phyloP scores from a whole-genome alignment of 352 stramenopile genomes.

The Pythium phragmitis region DNA sequence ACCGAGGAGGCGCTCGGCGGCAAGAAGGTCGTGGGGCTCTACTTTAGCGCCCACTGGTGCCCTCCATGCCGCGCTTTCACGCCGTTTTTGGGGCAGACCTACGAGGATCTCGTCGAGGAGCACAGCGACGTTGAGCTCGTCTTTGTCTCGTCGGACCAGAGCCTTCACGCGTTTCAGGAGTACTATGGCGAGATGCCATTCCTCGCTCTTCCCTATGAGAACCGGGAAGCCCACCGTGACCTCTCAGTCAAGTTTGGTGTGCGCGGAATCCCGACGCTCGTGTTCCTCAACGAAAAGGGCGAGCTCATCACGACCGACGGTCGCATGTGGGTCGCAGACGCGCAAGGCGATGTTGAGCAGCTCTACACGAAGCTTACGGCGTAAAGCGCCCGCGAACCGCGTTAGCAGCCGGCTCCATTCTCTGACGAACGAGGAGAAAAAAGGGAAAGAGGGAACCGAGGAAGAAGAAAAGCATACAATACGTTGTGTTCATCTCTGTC shows the following conservation, averaged over 20 bases:
- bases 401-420: no score
- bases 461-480: no score
- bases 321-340: constrained; percentile 72
- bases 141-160: constrained; percentile 83
- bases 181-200: constrained; percentile 94
- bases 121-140: constrained; percentile 90
- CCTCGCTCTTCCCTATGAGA: constrained; percentile 92
- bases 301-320: constrained; percentile 81
- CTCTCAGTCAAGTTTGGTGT: constrained; percentile 85
- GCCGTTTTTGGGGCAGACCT: constrained; percentile 88
- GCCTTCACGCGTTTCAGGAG: constrained; percentile 60
- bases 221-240: constrained; percentile 59
- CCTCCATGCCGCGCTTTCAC: constrained; percentile 93
- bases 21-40: constrained; percentile 90
- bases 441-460: no score
- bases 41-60: constrained; percentile 97
- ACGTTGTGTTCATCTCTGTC: background rate
- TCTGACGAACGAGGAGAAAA: no score
- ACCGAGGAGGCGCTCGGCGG: constrained; percentile 61
- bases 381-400: no score
- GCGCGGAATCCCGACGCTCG: constrained; percentile 88
- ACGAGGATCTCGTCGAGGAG: constrained; percentile 87
- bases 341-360: constrained; percentile 67
- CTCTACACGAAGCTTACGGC: constrained; percentile 41
- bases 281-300: constrained; percentile 85